Percentiles rank a stretch among this genome's conserved stretches.
phyloP scores from a whole-genome alignment of 2,329 filamentous ascomycete genomes.

The Aspergillus carbonarius region DNA sequence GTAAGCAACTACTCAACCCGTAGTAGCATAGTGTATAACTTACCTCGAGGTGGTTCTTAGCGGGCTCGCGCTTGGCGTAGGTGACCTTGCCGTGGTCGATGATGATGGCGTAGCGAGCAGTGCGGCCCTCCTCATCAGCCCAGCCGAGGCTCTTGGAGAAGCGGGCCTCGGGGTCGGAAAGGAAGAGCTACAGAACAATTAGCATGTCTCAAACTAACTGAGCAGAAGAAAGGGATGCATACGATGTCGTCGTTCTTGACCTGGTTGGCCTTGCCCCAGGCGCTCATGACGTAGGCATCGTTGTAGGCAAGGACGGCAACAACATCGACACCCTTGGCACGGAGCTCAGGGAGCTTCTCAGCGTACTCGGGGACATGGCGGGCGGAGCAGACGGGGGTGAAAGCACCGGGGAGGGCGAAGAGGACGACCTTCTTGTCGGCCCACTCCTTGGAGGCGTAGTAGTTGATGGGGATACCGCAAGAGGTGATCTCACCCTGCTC shows the following conservation, averaged over 20 bases:
- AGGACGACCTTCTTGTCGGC: conserved; percentile 69
- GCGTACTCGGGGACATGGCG: conserved; percentile 81
- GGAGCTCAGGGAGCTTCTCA: conserved; percentile 66
- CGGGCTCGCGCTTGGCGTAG: conserved; percentile 74
- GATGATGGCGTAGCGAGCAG: conserved; percentile 75
- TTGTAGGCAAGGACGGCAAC: conserved; percentile 81
- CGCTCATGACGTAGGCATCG: conserved; percentile 83
- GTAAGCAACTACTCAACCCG: conserved; percentile 7
- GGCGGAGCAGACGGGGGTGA: conserved; percentile 83
- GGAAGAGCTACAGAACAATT: conserved; percentile 60
- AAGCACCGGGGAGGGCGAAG: conserved; percentile 70
- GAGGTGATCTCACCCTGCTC: conserved; percentile 68
- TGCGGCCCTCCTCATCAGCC: conserved; percentile 69
- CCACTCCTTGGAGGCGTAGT: conserved; percentile 76
- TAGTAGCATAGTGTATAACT: conserved; percentile 17
- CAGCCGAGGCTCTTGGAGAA: conserved; percentile 80
- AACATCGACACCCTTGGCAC: conserved; percentile 77
- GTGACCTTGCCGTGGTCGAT: conserved; percentile 79
- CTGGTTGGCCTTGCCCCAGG: conserved; percentile 85
- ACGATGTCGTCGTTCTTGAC: conserved; percentile 70
- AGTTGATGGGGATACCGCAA: conserved; percentile 76
- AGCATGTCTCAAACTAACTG: neutral
- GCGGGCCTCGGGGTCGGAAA: conserved; percentile 68
- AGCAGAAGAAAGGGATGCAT: conserved; percentile 23
- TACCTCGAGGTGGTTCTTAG: conserved; percentile 44